These are phyloP conservation scores for Larix sibirica DNA, from an alignment of 83 land plant species.

Conservation along the genomic window DNA sequence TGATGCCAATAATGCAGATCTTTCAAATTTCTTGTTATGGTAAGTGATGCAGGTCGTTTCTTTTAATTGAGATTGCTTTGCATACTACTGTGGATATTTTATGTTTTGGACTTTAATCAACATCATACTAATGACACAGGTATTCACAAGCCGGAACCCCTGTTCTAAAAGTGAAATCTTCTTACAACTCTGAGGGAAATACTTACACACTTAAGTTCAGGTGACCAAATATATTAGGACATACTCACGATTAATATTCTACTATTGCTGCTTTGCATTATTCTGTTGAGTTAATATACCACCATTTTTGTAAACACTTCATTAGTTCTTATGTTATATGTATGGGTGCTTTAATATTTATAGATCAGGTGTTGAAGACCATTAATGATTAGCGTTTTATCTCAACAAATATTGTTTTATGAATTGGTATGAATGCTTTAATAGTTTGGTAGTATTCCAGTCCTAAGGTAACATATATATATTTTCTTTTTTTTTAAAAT, in stretches of 20 bases:
- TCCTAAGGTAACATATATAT: too few relatives aligned
- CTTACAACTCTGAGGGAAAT: slow-evolving; percentile 71
- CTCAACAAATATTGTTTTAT: too few relatives aligned
- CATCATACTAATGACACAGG: slow-evolving; percentile 41
- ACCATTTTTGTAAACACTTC: too few relatives aligned
- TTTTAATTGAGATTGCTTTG: not conserved
- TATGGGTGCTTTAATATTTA: too few relatives aligned
- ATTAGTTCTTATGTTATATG: too few relatives aligned
- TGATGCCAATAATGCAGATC: slow-evolving; percentile 88
- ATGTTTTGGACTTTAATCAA: not conserved
- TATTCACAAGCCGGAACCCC: slow-evolving; percentile 99
- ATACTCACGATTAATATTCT: not conserved
- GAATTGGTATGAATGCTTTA: too few relatives aligned
- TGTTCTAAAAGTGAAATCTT: slow-evolving; percentile 66
- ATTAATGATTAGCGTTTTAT: too few relatives aligned
- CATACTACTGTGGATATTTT: not conserved
- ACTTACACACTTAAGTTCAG: slow-evolving; percentile 79
- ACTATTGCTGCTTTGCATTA: not conserved
- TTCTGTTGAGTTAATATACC: too few relatives aligned
- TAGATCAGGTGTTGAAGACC: too few relatives aligned
- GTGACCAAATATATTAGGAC: slow-evolving; percentile 25
- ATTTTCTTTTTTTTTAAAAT: too few relatives aligned
- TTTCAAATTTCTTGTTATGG: slow-evolving; percentile 86
- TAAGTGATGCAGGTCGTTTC: slow-evolving; percentile 19
- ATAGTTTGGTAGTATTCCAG: too few relatives aligned